Evolutionary conservation across 2,329 filamentous ascomycete species (phyloP).

Genomic region (Lithohypha guttulata): DNA sequence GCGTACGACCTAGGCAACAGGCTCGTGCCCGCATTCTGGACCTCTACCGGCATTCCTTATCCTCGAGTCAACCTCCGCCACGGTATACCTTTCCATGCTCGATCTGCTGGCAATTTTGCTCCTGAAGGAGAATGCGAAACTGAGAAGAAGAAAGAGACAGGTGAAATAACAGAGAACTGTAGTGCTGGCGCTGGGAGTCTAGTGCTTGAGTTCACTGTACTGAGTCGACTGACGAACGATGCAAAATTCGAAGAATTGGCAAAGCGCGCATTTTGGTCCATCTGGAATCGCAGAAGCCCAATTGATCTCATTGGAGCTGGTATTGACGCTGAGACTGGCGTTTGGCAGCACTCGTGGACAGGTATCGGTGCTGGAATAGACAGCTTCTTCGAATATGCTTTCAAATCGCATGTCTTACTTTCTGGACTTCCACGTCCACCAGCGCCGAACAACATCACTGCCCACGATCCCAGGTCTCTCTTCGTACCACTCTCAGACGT

Average conservation of each 20-base stretch:
- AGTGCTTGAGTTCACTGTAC: constrained; percentile 81
- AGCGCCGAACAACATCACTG: constrained; percentile 30
- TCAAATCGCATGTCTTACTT: constrained; percentile 85
- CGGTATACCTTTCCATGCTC: constrained; percentile 84
- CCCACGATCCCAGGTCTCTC: constrained; percentile 49
- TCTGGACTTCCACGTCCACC: constrained; percentile 52
- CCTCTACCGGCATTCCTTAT: constrained; percentile 82
- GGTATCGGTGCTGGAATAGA: constrained; percentile 94
- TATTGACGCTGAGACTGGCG: constrained; percentile 80
- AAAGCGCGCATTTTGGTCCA: constrained; percentile 90
- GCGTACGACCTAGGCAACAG: constrained; percentile 76
- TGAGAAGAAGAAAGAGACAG: constrained; percentile 5
- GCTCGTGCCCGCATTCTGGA: constrained; percentile 84
- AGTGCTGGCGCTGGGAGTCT: constrained; percentile 93
- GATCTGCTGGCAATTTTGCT: constrained; percentile 59
- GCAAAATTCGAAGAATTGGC: constrained; percentile 77
- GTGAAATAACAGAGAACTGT: constrained; percentile 88
- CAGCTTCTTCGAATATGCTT: constrained; percentile 96
- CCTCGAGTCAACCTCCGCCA: constrained; percentile 83
- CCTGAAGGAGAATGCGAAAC: constrained; percentile 16
- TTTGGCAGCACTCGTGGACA: constrained; percentile 81
- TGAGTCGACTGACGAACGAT: constrained; percentile 81
- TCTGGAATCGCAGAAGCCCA: constrained; percentile 79
- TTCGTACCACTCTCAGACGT: constrained; percentile 53
- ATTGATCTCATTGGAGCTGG: constrained; percentile 84